Conservation (phyloP, 495 filamentous ascomycete genomes). For the Bombardia bombarda region DNA sequence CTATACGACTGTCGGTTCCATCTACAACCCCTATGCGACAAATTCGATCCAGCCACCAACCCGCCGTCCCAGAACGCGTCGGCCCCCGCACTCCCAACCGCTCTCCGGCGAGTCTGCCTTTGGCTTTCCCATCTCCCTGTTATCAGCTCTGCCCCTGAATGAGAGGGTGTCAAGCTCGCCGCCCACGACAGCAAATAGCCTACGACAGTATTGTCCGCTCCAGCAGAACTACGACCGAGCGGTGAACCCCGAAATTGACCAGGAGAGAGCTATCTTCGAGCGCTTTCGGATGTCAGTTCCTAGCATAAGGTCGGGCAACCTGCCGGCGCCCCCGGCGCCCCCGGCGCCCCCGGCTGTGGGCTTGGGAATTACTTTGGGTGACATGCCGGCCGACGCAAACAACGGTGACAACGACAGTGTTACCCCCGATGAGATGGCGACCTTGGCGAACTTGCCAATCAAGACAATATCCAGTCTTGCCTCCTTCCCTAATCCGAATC, state of each 20-base stretch:
- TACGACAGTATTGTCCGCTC: constrained; percentile 34
- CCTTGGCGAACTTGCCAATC: constrained; percentile 22
- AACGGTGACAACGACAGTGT: constrained; percentile 14
- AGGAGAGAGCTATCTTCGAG: neutral
- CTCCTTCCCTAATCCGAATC: constrained; percentile 39
- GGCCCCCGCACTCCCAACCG: constrained; percentile 14
- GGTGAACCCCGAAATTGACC: constrained; percentile 20
- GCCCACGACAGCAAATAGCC: constrained; percentile 7
- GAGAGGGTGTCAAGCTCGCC: constrained; percentile 9
- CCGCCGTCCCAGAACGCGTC: constrained; percentile 32
- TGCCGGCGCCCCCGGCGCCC: constrained; percentile 16
- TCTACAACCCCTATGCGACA: constrained; percentile 32
- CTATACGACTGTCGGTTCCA: constrained; percentile 40
- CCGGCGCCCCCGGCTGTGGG: neutral
- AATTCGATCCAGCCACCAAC: constrained; percentile 34
- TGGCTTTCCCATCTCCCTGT: constrained; percentile 8
- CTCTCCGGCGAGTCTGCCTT: constrained; percentile 10
- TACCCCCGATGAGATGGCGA: constrained; percentile 17
- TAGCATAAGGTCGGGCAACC: constrained; percentile 15
- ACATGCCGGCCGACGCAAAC: constrained; percentile 1
- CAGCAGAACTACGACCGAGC: constrained; percentile 43
- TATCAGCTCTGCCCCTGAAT: constrained; percentile 16
- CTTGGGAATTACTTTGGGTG: neutral
- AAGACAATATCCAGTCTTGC: constrained; percentile 36
- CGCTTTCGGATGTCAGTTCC: constrained; percentile 13